Conservation (phyloP, 495 filamentous ascomycete genomes). For the Recurvomyces mirabilis region DNA sequence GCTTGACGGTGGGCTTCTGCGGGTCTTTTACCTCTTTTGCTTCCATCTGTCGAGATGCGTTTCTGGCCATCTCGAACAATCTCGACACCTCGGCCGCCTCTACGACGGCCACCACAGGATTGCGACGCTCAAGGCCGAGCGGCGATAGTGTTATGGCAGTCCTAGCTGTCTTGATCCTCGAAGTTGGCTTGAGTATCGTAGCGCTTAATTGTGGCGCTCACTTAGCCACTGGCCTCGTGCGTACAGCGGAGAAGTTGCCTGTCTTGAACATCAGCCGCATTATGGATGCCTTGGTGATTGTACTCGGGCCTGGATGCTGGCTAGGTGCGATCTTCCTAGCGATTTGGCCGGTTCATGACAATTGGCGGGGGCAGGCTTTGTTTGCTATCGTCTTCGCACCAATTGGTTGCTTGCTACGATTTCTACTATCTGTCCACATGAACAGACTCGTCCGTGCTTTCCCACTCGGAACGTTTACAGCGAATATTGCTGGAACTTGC, state of each 20-base stretch:
- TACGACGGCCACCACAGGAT: conserved; percentile 23
- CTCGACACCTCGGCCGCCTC: conserved; percentile 33
- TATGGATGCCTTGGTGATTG: conserved; percentile 48
- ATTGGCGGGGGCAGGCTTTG: conserved; percentile 60
- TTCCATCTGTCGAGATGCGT: conserved; percentile 70
- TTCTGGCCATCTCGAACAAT: conserved; percentile 70
- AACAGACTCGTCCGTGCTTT: conserved; percentile 58
- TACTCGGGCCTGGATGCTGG: conserved; percentile 63
- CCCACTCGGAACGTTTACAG: conserved; percentile 76
- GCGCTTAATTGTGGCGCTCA: conserved; percentile 1
- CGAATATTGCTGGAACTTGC: conserved; percentile 64
- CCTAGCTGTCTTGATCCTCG: conserved; percentile 54
- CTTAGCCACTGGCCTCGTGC: background rate
- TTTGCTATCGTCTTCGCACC: conserved; percentile 79
- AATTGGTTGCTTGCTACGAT: conserved; percentile 61
- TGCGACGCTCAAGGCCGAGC: conserved; percentile 41
- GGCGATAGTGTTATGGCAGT: conserved; percentile 75
- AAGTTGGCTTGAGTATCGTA: conserved; percentile 51
- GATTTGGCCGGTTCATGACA: conserved; percentile 53
- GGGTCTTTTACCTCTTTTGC: conserved; percentile 86
- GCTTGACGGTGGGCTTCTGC: conserved; percentile 84
- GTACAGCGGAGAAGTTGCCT: conserved; percentile 30
- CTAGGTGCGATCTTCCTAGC: conserved; percentile 61
- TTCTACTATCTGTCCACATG: conserved; percentile 52
- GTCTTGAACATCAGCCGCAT: conserved; percentile 17